A percentile compares a stretch with the other conserved stretches of the same genome.
Evolutionary conservation across 257 asterid genomes (phyloP).

Genomic region (Fraxinus americana): DNA sequence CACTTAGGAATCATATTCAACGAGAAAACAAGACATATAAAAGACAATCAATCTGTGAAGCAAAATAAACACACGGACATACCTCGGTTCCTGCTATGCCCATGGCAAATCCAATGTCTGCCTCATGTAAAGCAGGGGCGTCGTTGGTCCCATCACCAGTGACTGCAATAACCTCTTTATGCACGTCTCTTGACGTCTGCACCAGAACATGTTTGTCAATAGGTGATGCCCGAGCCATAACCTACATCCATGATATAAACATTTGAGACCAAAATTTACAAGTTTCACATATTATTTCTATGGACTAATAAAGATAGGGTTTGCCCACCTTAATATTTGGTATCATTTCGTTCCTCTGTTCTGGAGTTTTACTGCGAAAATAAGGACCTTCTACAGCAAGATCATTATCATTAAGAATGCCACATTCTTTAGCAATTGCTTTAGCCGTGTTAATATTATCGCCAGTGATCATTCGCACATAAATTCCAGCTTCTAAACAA

Average conservation of each 20-base stretch:
- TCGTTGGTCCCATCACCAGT: constrained; percentile 98
- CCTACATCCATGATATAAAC: constrained; percentile 46
- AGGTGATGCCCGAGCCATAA: constrained; percentile 97
- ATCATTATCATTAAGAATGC: constrained; percentile 69
- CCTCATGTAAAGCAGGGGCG: constrained; percentile 92
- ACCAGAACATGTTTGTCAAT: constrained; percentile 85
- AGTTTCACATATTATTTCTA: background rate
- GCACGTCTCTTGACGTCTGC: constrained; percentile 61
- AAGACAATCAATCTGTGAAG: background rate
- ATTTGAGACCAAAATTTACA: constrained; percentile 21
- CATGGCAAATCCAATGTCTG: constrained; percentile 95
- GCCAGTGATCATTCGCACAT: constrained; percentile 93
- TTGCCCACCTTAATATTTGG: constrained; percentile 75
- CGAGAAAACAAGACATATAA: background rate
- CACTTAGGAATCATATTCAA: background rate
- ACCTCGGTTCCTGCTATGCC: constrained; percentile 97
- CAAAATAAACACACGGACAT: constrained; percentile 16
- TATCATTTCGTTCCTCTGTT: constrained; percentile 69
- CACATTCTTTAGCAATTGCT: constrained; percentile 98
- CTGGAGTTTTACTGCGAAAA: constrained; percentile 56
- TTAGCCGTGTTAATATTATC: constrained; percentile 92
- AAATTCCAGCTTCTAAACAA: constrained; percentile 86
- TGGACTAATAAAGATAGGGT: background rate
- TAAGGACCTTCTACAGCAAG: constrained; percentile 85
- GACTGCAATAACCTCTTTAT: constrained; percentile 89